phyloP scores from a whole-genome alignment of 2,329 filamentous ascomycete species.

The Canariomyces notabilis region DNA sequence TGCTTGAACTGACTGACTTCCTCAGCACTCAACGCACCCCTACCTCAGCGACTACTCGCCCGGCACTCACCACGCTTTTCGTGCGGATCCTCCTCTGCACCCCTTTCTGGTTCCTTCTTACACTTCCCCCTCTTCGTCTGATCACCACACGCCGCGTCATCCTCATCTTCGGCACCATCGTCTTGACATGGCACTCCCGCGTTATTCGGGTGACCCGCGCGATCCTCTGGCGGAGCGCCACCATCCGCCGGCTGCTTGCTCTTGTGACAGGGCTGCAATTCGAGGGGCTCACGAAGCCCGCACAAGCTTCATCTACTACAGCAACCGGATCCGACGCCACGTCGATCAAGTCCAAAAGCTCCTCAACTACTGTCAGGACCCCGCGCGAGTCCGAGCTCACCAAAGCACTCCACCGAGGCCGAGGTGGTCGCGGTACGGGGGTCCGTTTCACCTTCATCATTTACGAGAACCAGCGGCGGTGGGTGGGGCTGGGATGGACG shows the following conservation, averaged over 20 bases:
- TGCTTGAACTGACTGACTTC: constrained; percentile 86
- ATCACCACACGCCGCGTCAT: constrained; percentile 82
- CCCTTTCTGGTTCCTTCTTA: constrained; percentile 80
- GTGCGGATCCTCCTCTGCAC: constrained; percentile 83
- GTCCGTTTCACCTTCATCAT: constrained; percentile 95
- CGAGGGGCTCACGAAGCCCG: constrained; percentile 41
- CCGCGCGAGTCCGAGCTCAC: constrained; percentile 43
- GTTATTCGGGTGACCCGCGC: constrained; percentile 79
- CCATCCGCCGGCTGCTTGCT: constrained; percentile 62
- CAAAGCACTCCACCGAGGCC: constrained; percentile 37
- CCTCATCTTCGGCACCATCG: constrained; percentile 78
- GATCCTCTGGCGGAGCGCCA: constrained; percentile 82
- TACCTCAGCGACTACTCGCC: constrained; percentile 84
- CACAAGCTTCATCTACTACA: constrained; percentile 36
- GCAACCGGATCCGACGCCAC: constrained; percentile 13
- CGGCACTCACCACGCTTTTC: constrained; percentile 83
- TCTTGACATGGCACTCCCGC: constrained; percentile 87
- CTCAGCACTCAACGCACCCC: constrained; percentile 85
- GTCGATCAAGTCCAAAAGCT: constrained; percentile 25
- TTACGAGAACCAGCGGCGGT: constrained; percentile 93
- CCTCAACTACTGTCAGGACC: constrained; percentile 12
- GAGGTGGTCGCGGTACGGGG: constrained; percentile 60
- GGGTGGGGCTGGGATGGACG: constrained; percentile 94
- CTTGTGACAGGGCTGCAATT: constrained; percentile 79
- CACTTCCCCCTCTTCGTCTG: constrained; percentile 74